Base-by-base conservation (phyloP, 1,284 basidiomycete genomes). In the Trichosporon faecale region DNA sequence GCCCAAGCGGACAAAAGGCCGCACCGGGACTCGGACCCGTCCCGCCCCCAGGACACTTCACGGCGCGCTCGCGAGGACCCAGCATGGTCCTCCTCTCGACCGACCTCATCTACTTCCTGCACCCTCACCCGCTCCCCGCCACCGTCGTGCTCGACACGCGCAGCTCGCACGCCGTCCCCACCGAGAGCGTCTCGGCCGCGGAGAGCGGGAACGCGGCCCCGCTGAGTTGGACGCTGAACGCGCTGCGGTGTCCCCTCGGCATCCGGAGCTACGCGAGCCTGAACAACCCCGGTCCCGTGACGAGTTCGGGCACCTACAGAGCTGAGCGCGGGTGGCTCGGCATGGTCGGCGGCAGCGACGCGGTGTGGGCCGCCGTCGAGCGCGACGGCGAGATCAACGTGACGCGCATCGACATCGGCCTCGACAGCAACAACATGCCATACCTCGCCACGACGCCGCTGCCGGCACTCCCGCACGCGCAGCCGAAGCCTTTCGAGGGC, bases 281-380 rank as follows among this genome's bases (percentile, higher is more conserved):
- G 8, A 68, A 69, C 31, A 72, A 68, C 40, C 65, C 67, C 0
- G 71, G 67, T 1, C 70, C 68, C 0, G 29, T 55, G 21, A 63
- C 31, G 2, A 46, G 52, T n/a, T 33, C 57, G 18, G 18, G 29
- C 11, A 40, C 44, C 7, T 67, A 60, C 46, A 64, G 65, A 14
- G 73, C 73, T 11, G 64, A 72, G 40, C 72, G 72, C 33, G 81
- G 78, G 0, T 82, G 81, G 81, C 71, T 79, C 52, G 78, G 76
- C 1, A 66, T 76, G 44, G 76, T 79, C 9, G 67, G 67, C 4
- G 76, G 73, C 0, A 76, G 74, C 67, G 67, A 77, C 25, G 78
- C 76, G 9, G 76, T 80, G 3, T 82, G 81, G 81, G 72, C 75
- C 0, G 80, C 74, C 0, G 75, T 77, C 40, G 77, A 78, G 65